Evolutionary conservation across 768 basidiomycete species (phyloP).

Genomic region (Symmetrospora coprosmae): DNA sequence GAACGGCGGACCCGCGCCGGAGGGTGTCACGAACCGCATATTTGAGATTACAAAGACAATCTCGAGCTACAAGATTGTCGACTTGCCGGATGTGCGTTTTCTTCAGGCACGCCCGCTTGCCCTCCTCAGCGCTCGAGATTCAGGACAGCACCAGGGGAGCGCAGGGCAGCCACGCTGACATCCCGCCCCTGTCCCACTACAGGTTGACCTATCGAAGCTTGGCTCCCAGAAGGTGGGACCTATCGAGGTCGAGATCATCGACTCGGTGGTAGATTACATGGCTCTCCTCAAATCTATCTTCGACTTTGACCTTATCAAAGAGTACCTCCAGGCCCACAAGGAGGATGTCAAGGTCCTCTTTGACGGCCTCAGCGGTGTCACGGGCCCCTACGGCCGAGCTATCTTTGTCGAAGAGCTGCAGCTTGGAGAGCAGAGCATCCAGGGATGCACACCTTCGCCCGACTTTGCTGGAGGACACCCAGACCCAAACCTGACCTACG

Average conservation of each 20-base stretch:
- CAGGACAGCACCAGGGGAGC: background rate
- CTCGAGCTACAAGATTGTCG: conserved; percentile 66
- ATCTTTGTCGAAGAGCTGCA: conserved; percentile 73
- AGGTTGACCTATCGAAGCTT: conserved; percentile 73
- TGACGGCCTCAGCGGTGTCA: conserved; percentile 91
- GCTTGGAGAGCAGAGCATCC: conserved; percentile 56
- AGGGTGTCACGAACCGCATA: conserved; percentile 89
- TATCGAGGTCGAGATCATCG: conserved; percentile 72
- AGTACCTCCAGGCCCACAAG: conserved; percentile 60
- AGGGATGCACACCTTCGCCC: conserved; percentile 79
- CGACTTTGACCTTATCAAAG: conserved; percentile 80
- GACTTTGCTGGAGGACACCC: conserved; percentile 98
- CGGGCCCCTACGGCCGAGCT: conserved; percentile 83
- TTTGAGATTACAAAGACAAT: conserved; percentile 82
- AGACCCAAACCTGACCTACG: conserved; percentile 96
- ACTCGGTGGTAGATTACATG: conserved; percentile 82
- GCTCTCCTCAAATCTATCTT: conserved; percentile 73
- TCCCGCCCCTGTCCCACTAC: background rate
- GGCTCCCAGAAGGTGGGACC: conserved; percentile 71
- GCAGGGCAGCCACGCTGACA: too few relatives aligned
- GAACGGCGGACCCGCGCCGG: conserved; percentile 94
- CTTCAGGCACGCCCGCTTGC: background rate
- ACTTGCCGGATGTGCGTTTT: conserved; percentile 53
- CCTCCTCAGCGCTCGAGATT: background rate
- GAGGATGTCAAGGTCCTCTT: conserved; percentile 63